phyloP scores from a whole-genome alignment of 139 green algal genomes.

The Volvox reticuliferus region DNA sequence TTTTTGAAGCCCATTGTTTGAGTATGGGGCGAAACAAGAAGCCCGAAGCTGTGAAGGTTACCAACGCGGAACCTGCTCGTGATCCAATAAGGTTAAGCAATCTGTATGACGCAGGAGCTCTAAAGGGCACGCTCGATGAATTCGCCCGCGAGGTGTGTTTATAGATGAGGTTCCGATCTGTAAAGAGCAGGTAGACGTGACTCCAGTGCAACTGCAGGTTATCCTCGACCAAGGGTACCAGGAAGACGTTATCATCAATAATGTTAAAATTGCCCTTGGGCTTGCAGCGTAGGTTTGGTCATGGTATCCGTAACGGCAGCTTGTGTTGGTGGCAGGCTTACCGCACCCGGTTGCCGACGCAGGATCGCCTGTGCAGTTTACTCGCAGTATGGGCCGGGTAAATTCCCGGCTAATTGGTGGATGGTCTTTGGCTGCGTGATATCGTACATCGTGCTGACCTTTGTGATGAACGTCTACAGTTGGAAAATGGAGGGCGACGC shows the following conservation, averaged over 20 bases:
- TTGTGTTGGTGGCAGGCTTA: background rate
- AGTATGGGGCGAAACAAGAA: slow-evolving; percentile 9
- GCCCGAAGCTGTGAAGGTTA: background rate
- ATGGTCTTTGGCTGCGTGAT: slow-evolving; percentile 74
- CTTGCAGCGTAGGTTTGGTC: slow-evolving; percentile 72
- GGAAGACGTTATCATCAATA: slow-evolving; percentile 74
- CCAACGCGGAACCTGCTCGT: background rate
- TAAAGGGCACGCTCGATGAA: slow-evolving; percentile 79
- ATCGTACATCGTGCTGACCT: slow-evolving; percentile 72
- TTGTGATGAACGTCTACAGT: slow-evolving; percentile 66
- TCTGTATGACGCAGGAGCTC: slow-evolving; percentile 63
- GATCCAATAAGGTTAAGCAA: slow-evolving; percentile 60
- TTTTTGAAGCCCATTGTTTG: too few species aligned
- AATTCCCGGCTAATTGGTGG: slow-evolving; percentile 75
- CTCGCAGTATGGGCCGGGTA: slow-evolving; percentile 84
- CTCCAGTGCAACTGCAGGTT: slow-evolving; percentile 55
- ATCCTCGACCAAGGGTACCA: slow-evolving; percentile 66
- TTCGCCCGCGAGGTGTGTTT: slow-evolving; percentile 62
- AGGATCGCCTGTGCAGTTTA: slow-evolving; percentile 75
- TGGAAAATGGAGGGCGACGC: slow-evolving; percentile 71
- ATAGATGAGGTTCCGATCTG: background rate
- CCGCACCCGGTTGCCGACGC: slow-evolving; percentile 7
- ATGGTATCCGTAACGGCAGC: background rate
- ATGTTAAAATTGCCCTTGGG: slow-evolving; percentile 82
- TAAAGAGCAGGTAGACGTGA: background rate